These are phyloP conservation scores for Phaffia tasmanica DNA, from an alignment of 768 basidiomycete genomes.

Conservation along the genomic window DNA sequence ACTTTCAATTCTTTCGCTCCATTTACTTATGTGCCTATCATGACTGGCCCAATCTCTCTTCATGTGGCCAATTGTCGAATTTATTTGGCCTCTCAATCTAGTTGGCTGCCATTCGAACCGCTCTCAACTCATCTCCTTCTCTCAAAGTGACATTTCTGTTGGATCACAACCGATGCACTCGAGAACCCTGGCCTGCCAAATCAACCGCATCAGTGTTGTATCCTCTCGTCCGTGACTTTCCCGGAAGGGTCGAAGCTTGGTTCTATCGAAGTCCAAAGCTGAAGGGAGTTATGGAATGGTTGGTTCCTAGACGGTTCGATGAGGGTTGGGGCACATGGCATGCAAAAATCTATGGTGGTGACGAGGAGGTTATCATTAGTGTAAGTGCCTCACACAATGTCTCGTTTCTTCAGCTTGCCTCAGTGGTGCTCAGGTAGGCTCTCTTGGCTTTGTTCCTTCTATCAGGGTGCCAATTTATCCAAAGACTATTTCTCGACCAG, in stretches of 20 bases:
- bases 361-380: conserved; percentile 82
- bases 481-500: conserved; percentile 87
- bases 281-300: conserved; percentile 55
- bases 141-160: conserved; percentile 62
- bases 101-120: conserved; percentile 56
- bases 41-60: not conserved
- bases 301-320: conserved; percentile 86
- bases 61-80: not conserved
- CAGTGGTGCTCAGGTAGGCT: not conserved
- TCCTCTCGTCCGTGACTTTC: conserved; percentile 61
- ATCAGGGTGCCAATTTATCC: conserved; percentile 74
- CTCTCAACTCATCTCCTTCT: conserved; percentile 50
- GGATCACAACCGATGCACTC: conserved; percentile 53
- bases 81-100: conserved; percentile 35
- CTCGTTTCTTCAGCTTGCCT: not conserved
- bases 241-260: conserved; percentile 59
- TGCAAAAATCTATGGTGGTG: conserved; percentile 85
- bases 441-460: not conserved
- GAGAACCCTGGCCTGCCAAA: conserved; percentile 40
- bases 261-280: conserved; percentile 83
- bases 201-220: conserved; percentile 47
- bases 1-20: not conserved
- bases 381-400: conserved; percentile 40
- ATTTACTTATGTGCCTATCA: not conserved
- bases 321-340: conserved; percentile 99